Evolutionary conservation across 495 filamentous ascomycete genomes (phyloP).

Genomic region (Aspergillus saccharolyticus): DNA sequence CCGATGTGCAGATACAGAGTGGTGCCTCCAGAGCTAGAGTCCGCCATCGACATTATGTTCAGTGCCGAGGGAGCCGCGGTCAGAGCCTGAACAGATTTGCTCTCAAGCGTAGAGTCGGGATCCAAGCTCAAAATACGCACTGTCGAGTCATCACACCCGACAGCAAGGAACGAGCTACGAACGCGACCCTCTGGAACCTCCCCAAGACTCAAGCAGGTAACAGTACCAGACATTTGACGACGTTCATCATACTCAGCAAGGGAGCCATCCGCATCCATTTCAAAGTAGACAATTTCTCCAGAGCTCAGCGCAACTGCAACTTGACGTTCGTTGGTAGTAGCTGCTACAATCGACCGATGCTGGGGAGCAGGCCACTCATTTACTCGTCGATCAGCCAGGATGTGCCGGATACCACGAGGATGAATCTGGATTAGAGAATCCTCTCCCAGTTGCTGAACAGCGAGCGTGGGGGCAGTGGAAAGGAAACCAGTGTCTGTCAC

Average conservation of each 20-base stretch:
- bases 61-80: constrained; percentile 84
- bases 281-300: constrained; percentile 95
- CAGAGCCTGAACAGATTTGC: constrained; percentile 87
- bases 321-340: constrained; percentile 87
- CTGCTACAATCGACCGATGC: constrained; percentile 93
- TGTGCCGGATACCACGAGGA: constrained; percentile 88
- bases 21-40: constrained; percentile 72
- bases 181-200: constrained; percentile 84
- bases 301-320: constrained; percentile 91
- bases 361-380: constrained; percentile 94
- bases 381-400: constrained; percentile 69
- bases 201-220: constrained; percentile 90
- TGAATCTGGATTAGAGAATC: constrained; percentile 93
- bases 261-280: constrained; percentile 86
- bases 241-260: constrained; percentile 94
- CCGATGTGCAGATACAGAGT: constrained; percentile 94
- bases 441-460: constrained; percentile 89
- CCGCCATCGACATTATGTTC: constrained; percentile 91
- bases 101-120: constrained; percentile 83
- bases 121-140: constrained; percentile 88
- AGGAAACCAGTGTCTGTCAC: constrained; percentile 90
- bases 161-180: constrained; percentile 83
- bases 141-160: constrained; percentile 94
- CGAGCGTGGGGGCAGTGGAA: constrained; percentile 77
- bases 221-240: constrained; percentile 91